Evolutionary conservation across 306 rosid genomes (phyloP), one percentile per base, ranked within the genome.

Genomic region (Begonia peltatifolia): DNA sequence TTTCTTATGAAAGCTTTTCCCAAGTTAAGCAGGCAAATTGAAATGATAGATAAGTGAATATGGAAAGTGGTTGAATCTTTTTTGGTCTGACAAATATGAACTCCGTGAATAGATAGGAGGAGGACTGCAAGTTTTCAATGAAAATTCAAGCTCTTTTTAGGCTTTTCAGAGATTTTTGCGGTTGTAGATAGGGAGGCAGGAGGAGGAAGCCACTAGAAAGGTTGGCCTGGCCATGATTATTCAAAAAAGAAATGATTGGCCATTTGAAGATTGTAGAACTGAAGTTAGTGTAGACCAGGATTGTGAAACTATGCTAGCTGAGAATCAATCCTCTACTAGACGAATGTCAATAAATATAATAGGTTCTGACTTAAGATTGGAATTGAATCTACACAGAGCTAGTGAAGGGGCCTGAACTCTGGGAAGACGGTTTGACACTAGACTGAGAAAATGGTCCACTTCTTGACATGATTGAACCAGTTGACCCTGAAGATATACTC

Each of bases 401-500:
- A 22, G 17, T 50, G 11, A 13, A 17, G 12, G 82, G 65, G 63
- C 72, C 56, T 42, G 94, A 67, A 68, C 74, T 70, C 68, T 58
- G 83, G 70, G 76, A 66, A 68, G 80, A 65, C 53, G 72, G 71
- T 61, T 50, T 14, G 22, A 50, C 54, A 50, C 25, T 11, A 14
- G 54, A 50, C 17, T 14, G 54, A 50, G 54, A 17, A 50, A 67
- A 25, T 14, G 83, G 56, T 59, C 76, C 84, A 53, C 68, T 64
- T 55, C 67, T 67, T 52, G 96, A 87, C 67, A 63, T 63, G 16
- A 82, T 67, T 57, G 84, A 77, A 61, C 96, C 94, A 53, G 77
- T 81, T 12, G 84, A 81, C 63, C 68, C 82, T 44, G 79, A 73
- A 2, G 83, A 61, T 17, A 79, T 74, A 84, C 93, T 84, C 78